These are phyloP conservation scores for Candida easanensis DNA, from an alignment of 805 yeast genomes.

Conservation along the genomic window DNA sequence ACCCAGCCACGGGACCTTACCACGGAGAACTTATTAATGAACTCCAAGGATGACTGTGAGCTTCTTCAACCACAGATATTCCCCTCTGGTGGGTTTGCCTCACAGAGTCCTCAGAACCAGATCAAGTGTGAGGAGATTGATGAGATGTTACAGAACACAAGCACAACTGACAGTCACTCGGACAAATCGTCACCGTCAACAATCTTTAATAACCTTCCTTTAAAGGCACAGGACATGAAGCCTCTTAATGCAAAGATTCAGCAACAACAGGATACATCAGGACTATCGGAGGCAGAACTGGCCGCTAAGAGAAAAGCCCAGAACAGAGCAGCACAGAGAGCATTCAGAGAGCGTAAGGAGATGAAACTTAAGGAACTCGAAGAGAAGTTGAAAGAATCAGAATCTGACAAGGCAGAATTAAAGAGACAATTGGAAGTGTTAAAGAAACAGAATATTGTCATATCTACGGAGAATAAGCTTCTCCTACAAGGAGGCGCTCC, in stretches of 20 bases:
- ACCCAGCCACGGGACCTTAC: constrained; percentile 11
- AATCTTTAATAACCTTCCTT: constrained; percentile 10
- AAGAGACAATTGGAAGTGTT: constrained; percentile 47
- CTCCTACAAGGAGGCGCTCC: constrained; percentile 35
- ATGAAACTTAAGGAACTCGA: constrained; percentile 67
- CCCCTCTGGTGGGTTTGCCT: not conserved
- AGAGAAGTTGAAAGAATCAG: constrained; percentile 53
- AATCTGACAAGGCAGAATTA: constrained; percentile 47
- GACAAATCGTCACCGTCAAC: constrained; percentile 23
- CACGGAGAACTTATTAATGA: constrained; percentile 11
- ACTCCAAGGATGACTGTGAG: constrained; percentile 22
- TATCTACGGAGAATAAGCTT: constrained; percentile 61
- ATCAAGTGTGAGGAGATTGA: constrained; percentile 7
- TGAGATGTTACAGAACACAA: constrained; percentile 4
- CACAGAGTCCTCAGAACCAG: not conserved
- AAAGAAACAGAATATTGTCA: constrained; percentile 51
- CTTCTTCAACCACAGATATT: constrained; percentile 16
- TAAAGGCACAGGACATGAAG: constrained; percentile 12
- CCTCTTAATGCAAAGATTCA: constrained; percentile 6
- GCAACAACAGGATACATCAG: constrained; percentile 4
- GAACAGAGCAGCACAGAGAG: constrained; percentile 84
- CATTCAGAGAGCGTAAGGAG: constrained; percentile 81
- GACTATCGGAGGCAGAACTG: constrained; percentile 35
- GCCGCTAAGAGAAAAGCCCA: constrained; percentile 67
- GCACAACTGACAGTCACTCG: constrained; percentile 11